These are phyloP conservation scores for Huntiella omanensis DNA, from an alignment of 2,329 filamentous ascomycete genomes.

Conservation along the genomic window DNA sequence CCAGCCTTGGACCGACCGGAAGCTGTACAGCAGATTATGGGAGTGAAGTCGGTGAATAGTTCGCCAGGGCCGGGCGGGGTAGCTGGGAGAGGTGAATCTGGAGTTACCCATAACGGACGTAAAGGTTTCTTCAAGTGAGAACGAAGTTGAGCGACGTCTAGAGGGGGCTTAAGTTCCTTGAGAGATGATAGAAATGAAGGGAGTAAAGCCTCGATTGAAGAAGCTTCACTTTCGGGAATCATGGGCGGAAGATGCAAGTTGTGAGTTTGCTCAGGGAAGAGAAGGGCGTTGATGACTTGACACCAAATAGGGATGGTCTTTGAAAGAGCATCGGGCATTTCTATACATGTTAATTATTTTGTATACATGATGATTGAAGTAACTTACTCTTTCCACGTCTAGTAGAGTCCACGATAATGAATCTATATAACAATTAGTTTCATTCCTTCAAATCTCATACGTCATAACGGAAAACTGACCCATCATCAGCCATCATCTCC, in stretches of 20 bases:
- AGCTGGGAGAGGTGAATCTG: conserved; percentile 32
- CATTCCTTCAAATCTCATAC: not conserved
- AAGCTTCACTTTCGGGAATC: conserved; percentile 56
- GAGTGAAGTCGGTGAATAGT: conserved; percentile 41
- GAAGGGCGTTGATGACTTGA: conserved; percentile 57
- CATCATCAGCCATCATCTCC: conserved; percentile 46
- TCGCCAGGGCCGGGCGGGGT: conserved; percentile 6
- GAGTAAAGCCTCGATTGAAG: conserved; percentile 51
- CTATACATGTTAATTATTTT: conserved; percentile 20
- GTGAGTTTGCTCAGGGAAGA: conserved; percentile 46
- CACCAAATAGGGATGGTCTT: conserved; percentile 94
- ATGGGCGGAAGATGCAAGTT: conserved; percentile 52
- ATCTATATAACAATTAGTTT: conserved; percentile 22
- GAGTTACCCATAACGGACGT: conserved; percentile 63
- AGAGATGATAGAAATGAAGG: conserved; percentile 34
- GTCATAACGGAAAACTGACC: conserved; percentile 25
- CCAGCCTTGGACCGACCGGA: conserved; percentile 52
- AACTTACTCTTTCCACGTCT: conserved; percentile 62
- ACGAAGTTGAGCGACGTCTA: conserved; percentile 37
- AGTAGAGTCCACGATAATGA: conserved; percentile 84
- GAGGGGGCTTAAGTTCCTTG: conserved; percentile 30
- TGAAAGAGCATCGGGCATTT: conserved; percentile 83
- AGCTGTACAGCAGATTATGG: conserved; percentile 70
- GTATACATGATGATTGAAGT: not conserved
- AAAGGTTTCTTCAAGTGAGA: conserved; percentile 49